These are phyloP conservation scores for Piper betle DNA, from an alignment of 164 flowering plant species.

Conservation along the genomic window DNA sequence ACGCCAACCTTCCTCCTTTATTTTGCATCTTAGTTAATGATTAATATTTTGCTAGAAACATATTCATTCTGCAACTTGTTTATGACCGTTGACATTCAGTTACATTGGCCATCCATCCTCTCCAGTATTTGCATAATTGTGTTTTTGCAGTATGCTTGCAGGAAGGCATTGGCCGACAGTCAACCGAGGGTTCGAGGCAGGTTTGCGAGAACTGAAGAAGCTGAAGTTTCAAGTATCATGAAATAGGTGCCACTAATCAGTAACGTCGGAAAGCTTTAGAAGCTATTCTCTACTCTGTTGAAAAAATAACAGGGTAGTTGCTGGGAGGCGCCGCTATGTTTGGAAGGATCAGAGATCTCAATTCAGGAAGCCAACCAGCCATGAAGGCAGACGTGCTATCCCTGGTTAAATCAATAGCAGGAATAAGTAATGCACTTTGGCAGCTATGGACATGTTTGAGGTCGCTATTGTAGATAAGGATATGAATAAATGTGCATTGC, in stretches of 20 bases:
- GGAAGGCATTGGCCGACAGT: slow-evolving; percentile 96
- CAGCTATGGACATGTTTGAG: not conserved
- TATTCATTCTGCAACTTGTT: too few relatives aligned
- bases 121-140: not conserved
- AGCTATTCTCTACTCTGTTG: not conserved
- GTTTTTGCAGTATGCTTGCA: slow-evolving; percentile 87
- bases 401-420: too few relatives aligned
- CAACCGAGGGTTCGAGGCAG: slow-evolving; percentile 98
- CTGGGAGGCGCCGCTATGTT: not conserved
- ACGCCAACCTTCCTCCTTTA: too few relatives aligned
- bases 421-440: not conserved
- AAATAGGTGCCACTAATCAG: not conserved
- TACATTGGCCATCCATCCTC: not conserved
- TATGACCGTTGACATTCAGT: not conserved
- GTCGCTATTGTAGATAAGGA: not conserved
- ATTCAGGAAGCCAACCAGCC: not conserved
- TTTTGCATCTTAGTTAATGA: too few relatives aligned
- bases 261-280: not conserved
- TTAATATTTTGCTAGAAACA: too few relatives aligned
- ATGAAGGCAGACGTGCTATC: not conserved
- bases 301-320: too few relatives aligned
- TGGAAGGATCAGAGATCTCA: not conserved
- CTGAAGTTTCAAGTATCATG: slow-evolving; percentile 19
- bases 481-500: not conserved
- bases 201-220: slow-evolving; percentile 83